These are phyloP conservation scores for Chrysopogon serrulatus DNA, from an alignment of 176 grass and related monocot species.

Conservation along the genomic window DNA sequence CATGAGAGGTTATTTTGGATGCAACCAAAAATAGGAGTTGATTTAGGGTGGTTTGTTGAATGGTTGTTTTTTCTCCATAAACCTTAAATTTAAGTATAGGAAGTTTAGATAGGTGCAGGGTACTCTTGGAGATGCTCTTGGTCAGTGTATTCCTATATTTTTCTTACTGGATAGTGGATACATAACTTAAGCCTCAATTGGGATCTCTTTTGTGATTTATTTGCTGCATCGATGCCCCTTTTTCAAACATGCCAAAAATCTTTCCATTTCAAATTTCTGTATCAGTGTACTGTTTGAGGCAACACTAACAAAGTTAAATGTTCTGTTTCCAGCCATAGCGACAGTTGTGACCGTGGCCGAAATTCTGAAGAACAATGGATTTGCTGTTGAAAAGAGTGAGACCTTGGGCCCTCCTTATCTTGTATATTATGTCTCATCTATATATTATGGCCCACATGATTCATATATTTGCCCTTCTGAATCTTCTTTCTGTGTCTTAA, in stretches of 20 bases:
- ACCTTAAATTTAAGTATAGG: background rate
- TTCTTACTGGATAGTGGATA: background rate
- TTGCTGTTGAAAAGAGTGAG: slow-evolving; percentile 87
- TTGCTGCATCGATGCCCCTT: background rate
- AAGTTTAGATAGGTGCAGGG: background rate
- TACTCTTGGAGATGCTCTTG: background rate
- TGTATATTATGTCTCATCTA: background rate
- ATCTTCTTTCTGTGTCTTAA: background rate
- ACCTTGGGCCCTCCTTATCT: background rate
- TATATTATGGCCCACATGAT: background rate
- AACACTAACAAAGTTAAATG: background rate
- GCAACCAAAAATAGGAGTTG: background rate
- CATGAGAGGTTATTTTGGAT: background rate
- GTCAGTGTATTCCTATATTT: background rate
- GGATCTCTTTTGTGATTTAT: background rate
- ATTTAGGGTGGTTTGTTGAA: background rate
- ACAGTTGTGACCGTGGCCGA: slow-evolving; percentile 85
- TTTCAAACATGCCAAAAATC: background rate
- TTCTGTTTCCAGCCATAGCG: slow-evolving; percentile 65
- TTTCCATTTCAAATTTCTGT: background rate
- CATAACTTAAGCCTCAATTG: background rate
- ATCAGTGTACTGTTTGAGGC: background rate
- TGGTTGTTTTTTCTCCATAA: no score
- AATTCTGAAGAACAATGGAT: slow-evolving; percentile 88
- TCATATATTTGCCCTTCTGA: background rate